Base-by-base conservation (phyloP, 768 basidiomycete genomes). In the Pilatotrama ljubarskyi region DNA sequence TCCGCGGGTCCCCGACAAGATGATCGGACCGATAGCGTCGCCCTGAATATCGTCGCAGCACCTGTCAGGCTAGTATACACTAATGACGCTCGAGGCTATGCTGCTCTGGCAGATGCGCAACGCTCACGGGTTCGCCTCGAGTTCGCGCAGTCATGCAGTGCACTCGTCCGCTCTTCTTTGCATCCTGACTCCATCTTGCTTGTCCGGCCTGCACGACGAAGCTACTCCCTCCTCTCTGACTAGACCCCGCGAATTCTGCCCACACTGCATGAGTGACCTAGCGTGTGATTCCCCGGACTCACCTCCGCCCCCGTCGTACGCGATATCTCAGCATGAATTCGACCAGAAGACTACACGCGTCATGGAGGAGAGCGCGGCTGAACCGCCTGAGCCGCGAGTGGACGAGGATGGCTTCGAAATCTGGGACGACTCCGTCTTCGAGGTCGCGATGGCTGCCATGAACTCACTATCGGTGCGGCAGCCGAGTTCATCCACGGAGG, bases 341-440 rank as follows among this genome's bases (percentile, higher is more conserved):
- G 84, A 88, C 68, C 79, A 74, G 48, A 88, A 86, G 71, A 73
- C 80, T 41, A 68, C 77, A 2, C 71, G 73, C 48, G 78, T 78
- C 10, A 57, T 80, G 18, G 66, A 78, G 29, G 65, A 74, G 48
- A 84, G 82, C 24, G 61, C 76, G n/a, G 50, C 59, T 18, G 66
- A 70, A 18, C 63, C 73, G 8, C 70, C 73, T 47, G 65, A 68
- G 9, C 56, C 53, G 3, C 38, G 38, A 32, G 58, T 62, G 54
- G 59, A 58, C 49, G 75, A 75, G 29, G 75, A 77, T 44, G 78
- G 79, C 17, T 77, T 76, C 62, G 79, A 83, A 67, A 71, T 71
- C 44, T 84, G 82, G 77, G 77, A 83, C 59, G 79, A 82, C 44
- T 70, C 72, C 20, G 63, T 55, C 2, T 79, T 77, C 55, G 66